A percentile compares a stretch with the other conserved stretches of the same genome.
Conservation (phyloP, 2,329 filamentous ascomycete genomes). For the Truncatella angustata region DNA sequence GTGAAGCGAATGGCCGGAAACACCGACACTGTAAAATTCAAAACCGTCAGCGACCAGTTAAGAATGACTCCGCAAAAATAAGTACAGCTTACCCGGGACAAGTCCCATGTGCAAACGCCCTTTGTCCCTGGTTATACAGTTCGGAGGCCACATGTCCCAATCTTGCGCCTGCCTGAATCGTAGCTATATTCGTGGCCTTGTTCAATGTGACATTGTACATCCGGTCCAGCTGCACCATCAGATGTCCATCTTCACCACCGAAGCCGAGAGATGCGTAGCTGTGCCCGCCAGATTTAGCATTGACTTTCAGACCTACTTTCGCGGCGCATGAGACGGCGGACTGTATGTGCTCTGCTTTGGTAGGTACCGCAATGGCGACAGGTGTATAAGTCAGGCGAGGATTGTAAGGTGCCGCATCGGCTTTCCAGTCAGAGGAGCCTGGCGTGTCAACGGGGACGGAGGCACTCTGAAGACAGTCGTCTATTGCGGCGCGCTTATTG, state of each 20-base stretch:
- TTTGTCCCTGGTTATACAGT: slow-evolving; percentile 29
- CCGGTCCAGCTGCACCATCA: slow-evolving; percentile 43
- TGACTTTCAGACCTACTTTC: slow-evolving; percentile 39
- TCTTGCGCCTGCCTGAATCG: slow-evolving; percentile 41
- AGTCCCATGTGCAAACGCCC: slow-evolving; percentile 35
- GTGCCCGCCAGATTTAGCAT: slow-evolving; percentile 46
- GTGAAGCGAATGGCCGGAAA: slow-evolving; percentile 34
- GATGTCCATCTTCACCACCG: slow-evolving; percentile 42
- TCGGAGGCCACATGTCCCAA: slow-evolving; percentile 37
- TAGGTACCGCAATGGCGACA: slow-evolving; percentile 39
- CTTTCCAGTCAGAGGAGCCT: slow-evolving; percentile 27
- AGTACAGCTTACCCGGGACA: slow-evolving; percentile 33
- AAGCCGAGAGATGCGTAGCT: slow-evolving; percentile 45
- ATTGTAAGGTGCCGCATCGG: slow-evolving; percentile 27
- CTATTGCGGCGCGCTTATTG: slow-evolving; percentile 24
- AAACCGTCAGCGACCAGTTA: background rate
- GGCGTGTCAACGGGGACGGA: slow-evolving; percentile 20
- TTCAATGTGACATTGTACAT: slow-evolving; percentile 41
- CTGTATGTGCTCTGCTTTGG: slow-evolving; percentile 39
- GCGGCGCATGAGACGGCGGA: slow-evolving; percentile 42
- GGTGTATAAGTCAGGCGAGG: slow-evolving; percentile 30
- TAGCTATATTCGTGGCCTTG: slow-evolving; percentile 34
- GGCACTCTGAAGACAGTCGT: slow-evolving; percentile 24
- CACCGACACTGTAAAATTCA: slow-evolving; percentile 32
- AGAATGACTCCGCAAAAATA: background rate